Evolutionary conservation across 768 basidiomycete species (phyloP).

Genomic region (Calocera cornea): DNA sequence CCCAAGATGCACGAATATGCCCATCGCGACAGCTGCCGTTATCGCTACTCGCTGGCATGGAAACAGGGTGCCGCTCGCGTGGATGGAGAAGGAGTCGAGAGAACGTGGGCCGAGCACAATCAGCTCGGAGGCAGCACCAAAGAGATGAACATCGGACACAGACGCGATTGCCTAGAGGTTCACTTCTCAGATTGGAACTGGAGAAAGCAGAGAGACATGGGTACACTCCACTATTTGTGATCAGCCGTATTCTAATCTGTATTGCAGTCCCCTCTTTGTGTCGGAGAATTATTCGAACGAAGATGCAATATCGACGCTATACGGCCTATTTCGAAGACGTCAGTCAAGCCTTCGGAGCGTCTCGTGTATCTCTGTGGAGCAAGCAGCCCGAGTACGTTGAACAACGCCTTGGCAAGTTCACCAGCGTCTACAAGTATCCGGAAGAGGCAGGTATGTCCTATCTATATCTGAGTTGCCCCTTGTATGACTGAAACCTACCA

Average conservation of each 20-base stretch:
- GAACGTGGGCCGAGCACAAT: constrained; percentile 14
- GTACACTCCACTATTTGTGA: neutral
- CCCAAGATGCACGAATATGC: constrained; percentile 18
- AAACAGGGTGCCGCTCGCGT: constrained; percentile 16
- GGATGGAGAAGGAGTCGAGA: constrained; percentile 24
- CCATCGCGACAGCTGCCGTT: constrained; percentile 15
- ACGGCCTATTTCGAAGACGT: neutral
- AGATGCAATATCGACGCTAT: neutral
- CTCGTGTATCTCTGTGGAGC: neutral
- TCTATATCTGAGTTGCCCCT: too few relatives aligned
- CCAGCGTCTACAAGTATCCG: neutral
- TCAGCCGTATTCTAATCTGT: too few relatives aligned
- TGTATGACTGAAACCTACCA: neutral
- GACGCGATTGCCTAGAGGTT: constrained; percentile 13
- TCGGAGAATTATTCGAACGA: neutral
- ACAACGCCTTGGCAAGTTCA: neutral
- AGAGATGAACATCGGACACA: constrained; percentile 16
- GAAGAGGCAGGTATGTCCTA: neutral
- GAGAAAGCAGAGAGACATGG: constrained; percentile 9
- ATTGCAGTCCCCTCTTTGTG: neutral
- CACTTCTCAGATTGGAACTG: constrained; percentile 11
- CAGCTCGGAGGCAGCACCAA: constrained; percentile 13
- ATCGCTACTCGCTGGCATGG: constrained; percentile 18
- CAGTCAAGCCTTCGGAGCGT: neutral
- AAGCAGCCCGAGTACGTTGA: neutral